Base-by-base conservation (phyloP, 2,329 filamentous ascomycete species). In the Ceratocystis eucalypticola region DNA sequence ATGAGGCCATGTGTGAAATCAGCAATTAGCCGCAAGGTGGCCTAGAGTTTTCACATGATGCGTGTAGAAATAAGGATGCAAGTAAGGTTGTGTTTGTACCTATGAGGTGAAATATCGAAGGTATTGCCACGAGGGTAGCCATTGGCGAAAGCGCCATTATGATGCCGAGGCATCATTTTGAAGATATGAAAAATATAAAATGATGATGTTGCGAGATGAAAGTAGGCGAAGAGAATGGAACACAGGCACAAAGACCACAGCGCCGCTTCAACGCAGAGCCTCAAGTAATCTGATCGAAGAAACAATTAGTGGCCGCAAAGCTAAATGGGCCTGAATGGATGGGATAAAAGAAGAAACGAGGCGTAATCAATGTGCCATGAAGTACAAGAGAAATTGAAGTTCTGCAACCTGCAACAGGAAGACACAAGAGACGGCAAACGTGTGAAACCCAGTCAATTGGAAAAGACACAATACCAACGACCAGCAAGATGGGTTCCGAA, bases 91-190 rank as follows among this genome's bases (percentile, higher is more conserved):
- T 17, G 30, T 4, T 73, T 82, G 73, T 84, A 96, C 88, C 90
- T 89, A 76, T 96, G 91, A 71, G 91, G 89, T 71, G 89, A 91
- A 73, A 95, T 92, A 70, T 91, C 90, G 74, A 96, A 93, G 59
- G 88, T 89, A 73, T 87, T 87, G 68, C 82, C 83, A 70, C 86
- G 82, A 70, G 88, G 88, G 75, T 92, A 92, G 74, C 91, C 92
- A 79, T 94, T 96, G 69, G 87, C 84, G 77, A 88, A 93, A 75
- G 87, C 87, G 76, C 79, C 79, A 69, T 80, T 78, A 74, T 88
- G 83, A 81, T 96, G 90, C 80, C 91, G 85, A 75, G 93, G 89
- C 85, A 94, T 91, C 85, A 88, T 88, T 79, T 85, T 86, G 75
- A 77, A 78, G 74, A 70, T 37, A 20, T 7, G 28, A 8, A 4